Evolutionary conservation across 495 filamentous ascomycete genomes (phyloP), one percentile per base, ranked within the genome.

Genomic region (Hypoxylon lienhwacheense): DNA sequence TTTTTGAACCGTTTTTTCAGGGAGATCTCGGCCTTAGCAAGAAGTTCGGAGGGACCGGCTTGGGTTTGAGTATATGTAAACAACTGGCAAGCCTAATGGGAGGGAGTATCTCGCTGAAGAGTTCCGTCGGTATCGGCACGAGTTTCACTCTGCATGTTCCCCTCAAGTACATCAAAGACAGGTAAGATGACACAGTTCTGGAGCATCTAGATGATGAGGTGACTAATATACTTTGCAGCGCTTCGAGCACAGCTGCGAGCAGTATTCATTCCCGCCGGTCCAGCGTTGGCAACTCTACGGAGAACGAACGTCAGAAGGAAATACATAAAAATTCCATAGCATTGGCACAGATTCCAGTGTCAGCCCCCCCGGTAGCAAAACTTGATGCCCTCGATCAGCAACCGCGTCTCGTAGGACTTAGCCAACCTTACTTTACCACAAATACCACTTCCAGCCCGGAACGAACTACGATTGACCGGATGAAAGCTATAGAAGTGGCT

Each of bases 1-100:
- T 97, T 19, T 97, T 97, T 71, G 91, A 97, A 65, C 91, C 91
- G 0, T 97, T 97, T 61, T 86, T 96, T 6, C 91, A 97, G 69
- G 91, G 89, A 1, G 91, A 97, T 65, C 72, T 93, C 7, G 86
- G 89, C 1, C 73, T 97, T 15, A 91, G 85, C 69, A 95, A 90
- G 66, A 95, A 92, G 55, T 93, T 86, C 64, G 90, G 89, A 16
- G 91, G 91, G 10, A 96, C 91, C 5, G 91, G 91, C n/a, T 72
- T 97, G 5, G 91, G 91, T 6, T 67, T 97, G 40, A 90, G 86
- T 58, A 97, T 97, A 59, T 95, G 89, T 65, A 82, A 85, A 8
- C 91, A 97, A 65, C 75, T 97, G 24, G 86, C 90, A 3, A 84
- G 70, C 4, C 70, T 96, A 25, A 95, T 97, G 89, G 82, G 83